phyloP scores from a whole-genome alignment of 176 grass and related monocot genomes.

The Hsuehochloa calcarea region DNA sequence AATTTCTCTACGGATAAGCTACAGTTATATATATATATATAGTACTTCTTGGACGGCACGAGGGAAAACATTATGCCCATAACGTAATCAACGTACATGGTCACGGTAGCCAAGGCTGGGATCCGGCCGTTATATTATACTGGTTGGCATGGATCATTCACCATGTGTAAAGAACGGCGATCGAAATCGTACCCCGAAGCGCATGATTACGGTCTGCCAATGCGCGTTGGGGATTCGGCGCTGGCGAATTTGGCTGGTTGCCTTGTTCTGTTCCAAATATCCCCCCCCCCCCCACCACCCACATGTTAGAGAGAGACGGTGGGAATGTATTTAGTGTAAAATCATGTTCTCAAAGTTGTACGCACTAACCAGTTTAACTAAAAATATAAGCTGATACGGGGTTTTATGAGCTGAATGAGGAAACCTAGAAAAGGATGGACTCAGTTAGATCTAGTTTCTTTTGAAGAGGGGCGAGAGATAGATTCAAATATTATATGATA shows the following conservation, averaged over 20 bases:
- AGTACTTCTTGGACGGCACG: conserved; percentile 35
- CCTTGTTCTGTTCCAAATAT: neutral
- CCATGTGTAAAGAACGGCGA: conserved; percentile 31
- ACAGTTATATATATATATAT: neutral
- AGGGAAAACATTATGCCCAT: conserved; percentile 31
- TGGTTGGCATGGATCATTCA: conserved; percentile 20
- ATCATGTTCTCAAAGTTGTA: too few species aligned
- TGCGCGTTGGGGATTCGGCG: conserved; percentile 34
- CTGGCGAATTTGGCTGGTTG: neutral
- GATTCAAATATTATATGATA: too few species aligned
- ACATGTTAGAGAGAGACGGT: neutral
- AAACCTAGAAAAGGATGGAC: too few species aligned
- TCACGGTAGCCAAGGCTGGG: conserved; percentile 28
- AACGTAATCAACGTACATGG: conserved; percentile 22
- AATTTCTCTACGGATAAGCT: neutral
- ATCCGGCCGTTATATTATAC: conserved; percentile 21
- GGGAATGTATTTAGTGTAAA: neutral
- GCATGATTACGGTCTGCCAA: conserved; percentile 41
- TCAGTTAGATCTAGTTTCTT: too few species aligned
- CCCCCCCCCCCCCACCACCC: too few species aligned
- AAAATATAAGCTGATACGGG: too few species aligned
- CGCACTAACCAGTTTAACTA: too few species aligned
- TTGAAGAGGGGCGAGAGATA: too few species aligned
- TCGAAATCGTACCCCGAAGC: conserved; percentile 32
- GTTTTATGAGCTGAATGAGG: too few species aligned